Percentiles rank a stretch among this genome's conserved stretches.
These are phyloP conservation scores for Phytophthora podocarpi DNA, from an alignment of 352 stramenopile genomes.

Conservation along the genomic window DNA sequence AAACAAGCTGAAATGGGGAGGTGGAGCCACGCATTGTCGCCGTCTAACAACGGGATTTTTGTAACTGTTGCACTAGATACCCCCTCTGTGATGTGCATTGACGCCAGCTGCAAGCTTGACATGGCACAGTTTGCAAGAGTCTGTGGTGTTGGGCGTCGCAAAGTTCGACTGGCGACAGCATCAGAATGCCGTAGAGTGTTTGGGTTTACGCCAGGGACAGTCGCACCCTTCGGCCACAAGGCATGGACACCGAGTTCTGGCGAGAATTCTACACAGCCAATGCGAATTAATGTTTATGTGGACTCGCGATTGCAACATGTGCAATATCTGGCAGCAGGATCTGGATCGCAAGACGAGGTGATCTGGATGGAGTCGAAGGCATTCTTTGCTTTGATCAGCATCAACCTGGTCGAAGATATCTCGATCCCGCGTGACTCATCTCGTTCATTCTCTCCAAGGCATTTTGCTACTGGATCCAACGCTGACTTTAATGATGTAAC, in stretches of 20 bases:
- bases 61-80: constrained; percentile 29
- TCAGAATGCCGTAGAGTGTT: constrained; percentile 61
- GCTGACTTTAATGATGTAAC: neutral
- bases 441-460: neutral
- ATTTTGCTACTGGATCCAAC: constrained; percentile 3
- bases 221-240: constrained; percentile 65
- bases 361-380: constrained; percentile 47
- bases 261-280: neutral
- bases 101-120: constrained; percentile 61
- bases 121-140: constrained; percentile 46
- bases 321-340: constrained; percentile 46
- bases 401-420: constrained; percentile 42
- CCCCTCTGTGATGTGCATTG: constrained; percentile 58
- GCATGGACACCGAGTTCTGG: neutral
- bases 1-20: neutral
- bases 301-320: constrained; percentile 37
- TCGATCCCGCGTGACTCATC: constrained; percentile 6
- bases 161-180: constrained; percentile 63
- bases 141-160: constrained; percentile 60
- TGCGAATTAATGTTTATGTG: constrained; percentile 40
- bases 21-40: neutral
- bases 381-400: constrained; percentile 48
- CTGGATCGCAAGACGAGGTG: constrained; percentile 47
- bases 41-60: neutral
- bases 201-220: constrained; percentile 65